phyloP scores from a whole-genome alignment of 495 filamentous ascomycete species.

The Poronia punctata region DNA sequence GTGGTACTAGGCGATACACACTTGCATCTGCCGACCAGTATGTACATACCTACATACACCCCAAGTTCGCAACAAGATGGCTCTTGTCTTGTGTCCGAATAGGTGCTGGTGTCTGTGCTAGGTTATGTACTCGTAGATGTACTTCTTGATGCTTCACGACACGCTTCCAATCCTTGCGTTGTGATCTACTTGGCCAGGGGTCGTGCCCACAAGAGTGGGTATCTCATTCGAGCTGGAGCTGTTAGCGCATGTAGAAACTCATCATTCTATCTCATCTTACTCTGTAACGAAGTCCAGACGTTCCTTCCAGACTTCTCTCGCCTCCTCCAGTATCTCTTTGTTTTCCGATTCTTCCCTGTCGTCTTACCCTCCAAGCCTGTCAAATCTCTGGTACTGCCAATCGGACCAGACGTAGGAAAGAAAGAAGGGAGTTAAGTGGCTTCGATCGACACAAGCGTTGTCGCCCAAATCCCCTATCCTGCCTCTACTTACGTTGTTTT shows the following conservation, averaged over 20 bases:
- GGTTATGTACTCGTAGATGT: not conserved
- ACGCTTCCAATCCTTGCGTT: not conserved
- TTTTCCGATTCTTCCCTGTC: constrained; percentile 1
- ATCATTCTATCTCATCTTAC: constrained; percentile 3
- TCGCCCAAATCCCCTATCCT: not conserved
- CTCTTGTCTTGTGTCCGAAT: too few species aligned
- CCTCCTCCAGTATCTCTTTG: not conserved
- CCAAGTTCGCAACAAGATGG: too few species aligned
- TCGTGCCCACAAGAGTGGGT: constrained; percentile 5
- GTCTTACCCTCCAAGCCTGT: not conserved
- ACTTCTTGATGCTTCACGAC: not conserved
- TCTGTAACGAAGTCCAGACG: too few species aligned
- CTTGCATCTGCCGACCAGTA: too few species aligned
- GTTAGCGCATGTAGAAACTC: not conserved
- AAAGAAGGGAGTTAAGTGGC: not conserved
- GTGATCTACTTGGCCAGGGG: constrained; percentile 1
- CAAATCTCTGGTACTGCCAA: too few species aligned
- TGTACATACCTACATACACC: too few species aligned
- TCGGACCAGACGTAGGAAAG: constrained; percentile 1
- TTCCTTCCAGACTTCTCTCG: too few species aligned
- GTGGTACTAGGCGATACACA: too few species aligned
- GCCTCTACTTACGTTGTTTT: not conserved
- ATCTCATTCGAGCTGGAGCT: constrained; percentile 1
- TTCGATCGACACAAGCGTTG: constrained; percentile 1
- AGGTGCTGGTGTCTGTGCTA: not conserved